Evolutionary conservation across 805 yeast species (phyloP).

Genomic region (Candida peoriensis): DNA sequence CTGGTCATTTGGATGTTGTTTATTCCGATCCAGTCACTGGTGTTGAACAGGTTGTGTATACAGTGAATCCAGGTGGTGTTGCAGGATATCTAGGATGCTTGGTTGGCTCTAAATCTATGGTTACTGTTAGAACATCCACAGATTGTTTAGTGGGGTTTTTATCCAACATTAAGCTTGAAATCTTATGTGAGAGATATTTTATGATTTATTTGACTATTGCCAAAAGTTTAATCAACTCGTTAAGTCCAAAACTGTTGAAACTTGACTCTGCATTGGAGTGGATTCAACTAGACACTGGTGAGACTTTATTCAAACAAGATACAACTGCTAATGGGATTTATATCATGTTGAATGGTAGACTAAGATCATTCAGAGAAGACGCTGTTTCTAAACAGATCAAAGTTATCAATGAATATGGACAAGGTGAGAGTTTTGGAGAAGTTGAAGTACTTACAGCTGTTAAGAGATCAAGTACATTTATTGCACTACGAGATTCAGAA

Average conservation of each 20-base stretch:
- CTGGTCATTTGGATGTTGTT: conserved; percentile 68
- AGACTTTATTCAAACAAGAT: conserved; percentile 71
- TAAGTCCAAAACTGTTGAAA: conserved; percentile 62
- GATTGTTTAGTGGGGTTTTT: conserved; percentile 69
- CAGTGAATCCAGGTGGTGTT: conserved; percentile 70
- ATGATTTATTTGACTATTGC: conserved; percentile 76
- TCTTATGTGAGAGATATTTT: conserved; percentile 69
- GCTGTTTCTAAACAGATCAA: conserved; percentile 22
- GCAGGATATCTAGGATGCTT: conserved; percentile 85
- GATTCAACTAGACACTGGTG: conserved; percentile 89
- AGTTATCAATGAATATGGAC: conserved; percentile 76
- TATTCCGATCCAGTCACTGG: conserved; percentile 31
- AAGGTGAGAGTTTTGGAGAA: conserved; percentile 93
- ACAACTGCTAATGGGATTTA: conserved; percentile 89
- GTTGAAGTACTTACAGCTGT: conserved; percentile 87
- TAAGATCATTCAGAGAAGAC: conserved; percentile 46
- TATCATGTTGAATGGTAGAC: conserved; percentile 82
- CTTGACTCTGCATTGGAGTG: conserved; percentile 93
- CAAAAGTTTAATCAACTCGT: conserved; percentile 56
- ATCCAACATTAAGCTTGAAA: conserved; percentile 56
- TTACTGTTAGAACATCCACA: conserved; percentile 56
- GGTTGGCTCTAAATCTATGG: conserved; percentile 75
- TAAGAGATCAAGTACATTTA: conserved; percentile 59
- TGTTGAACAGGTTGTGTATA: conserved; percentile 42
- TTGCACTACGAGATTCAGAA: conserved; percentile 92